These are phyloP conservation scores for Botrytis pseudocinerea DNA, from an alignment of 2,329 filamentous ascomycete species.

Conservation along the genomic window DNA sequence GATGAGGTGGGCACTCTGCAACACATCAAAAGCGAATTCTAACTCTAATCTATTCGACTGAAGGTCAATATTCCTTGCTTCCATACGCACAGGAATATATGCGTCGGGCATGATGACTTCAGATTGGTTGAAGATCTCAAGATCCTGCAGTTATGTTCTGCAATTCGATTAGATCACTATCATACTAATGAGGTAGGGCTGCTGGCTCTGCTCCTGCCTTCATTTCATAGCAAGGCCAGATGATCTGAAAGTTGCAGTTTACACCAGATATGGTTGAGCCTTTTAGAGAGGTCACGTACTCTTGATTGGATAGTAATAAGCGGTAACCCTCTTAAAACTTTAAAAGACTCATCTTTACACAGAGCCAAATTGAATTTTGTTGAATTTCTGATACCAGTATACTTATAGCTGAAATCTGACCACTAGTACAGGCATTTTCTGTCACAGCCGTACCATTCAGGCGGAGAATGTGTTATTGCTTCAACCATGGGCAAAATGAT, in stretches of 20 bases:
- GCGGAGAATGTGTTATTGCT: neutral
- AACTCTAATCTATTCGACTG: neutral
- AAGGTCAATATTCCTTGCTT: neutral
- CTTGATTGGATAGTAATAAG: neutral
- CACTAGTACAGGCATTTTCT: neutral
- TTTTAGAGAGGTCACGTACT: neutral
- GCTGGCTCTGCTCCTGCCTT: neutral
- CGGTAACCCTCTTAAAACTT: neutral
- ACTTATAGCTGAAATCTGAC: neutral
- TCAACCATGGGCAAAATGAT: neutral
- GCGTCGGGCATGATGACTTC: neutral
- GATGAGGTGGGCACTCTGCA: neutral
- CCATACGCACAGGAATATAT: neutral
- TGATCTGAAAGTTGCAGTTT: neutral
- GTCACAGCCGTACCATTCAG: neutral
- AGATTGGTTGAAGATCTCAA: neutral
- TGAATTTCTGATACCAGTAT: neutral
- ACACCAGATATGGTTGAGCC: neutral
- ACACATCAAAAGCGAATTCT: neutral
- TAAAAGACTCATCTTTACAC: neutral
- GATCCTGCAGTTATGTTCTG: neutral
- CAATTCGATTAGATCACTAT: neutral
- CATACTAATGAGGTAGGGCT: neutral
- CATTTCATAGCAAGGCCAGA: neutral
- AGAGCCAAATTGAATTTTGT: too few species aligned